phyloP scores from a whole-genome alignment of 768 basidiomycete genomes.

The Coprinopsis cinerea region DNA sequence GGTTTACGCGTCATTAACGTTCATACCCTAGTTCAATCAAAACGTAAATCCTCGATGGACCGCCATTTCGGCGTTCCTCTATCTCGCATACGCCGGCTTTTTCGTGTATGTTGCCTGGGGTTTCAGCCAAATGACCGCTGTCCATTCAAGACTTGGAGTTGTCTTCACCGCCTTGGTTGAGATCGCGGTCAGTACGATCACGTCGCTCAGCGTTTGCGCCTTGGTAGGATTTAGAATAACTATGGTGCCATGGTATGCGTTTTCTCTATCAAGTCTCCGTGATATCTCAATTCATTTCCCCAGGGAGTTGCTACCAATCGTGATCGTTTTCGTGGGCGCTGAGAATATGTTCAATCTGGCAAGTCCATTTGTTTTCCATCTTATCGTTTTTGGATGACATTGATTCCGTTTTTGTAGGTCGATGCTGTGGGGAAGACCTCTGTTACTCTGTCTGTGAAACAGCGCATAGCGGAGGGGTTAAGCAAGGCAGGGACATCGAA shows the following conservation, averaged over 20 bases:
- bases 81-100: conserved; percentile 72
- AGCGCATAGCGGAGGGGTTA: conserved; percentile 88
- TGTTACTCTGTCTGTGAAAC: conserved; percentile 83
- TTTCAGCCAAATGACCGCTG: conserved; percentile 70
- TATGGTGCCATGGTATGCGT: conserved; percentile 78
- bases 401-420: conserved; percentile 38
- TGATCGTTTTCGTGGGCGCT: conserved; percentile 91
- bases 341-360: conserved; percentile 98
- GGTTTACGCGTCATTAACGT: conserved; percentile 8
- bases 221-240: conserved; percentile 84
- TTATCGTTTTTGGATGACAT: too few species aligned
- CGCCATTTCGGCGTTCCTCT: conserved; percentile 65
- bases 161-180: conserved; percentile 92
- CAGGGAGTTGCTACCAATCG: conserved; percentile 87
- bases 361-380: conserved; percentile 21
- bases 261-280: background rate
- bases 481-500: conserved; percentile 86
- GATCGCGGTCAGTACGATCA: conserved; percentile 87
- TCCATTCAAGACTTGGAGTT: conserved; percentile 87
- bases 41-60: conserved; percentile 44
- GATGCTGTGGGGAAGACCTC: conserved; percentile 82
- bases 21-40: conserved; percentile 42
- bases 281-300: conserved; percentile 7
- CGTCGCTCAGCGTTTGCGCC: conserved; percentile 88
- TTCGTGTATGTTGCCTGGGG: conserved; percentile 71